Percentiles rank a stretch among this genome's conserved stretches.
These are phyloP conservation scores for Alloteropsis angusta DNA, from an alignment of 202 grass and related monocot genomes.

Conservation along the genomic window DNA sequence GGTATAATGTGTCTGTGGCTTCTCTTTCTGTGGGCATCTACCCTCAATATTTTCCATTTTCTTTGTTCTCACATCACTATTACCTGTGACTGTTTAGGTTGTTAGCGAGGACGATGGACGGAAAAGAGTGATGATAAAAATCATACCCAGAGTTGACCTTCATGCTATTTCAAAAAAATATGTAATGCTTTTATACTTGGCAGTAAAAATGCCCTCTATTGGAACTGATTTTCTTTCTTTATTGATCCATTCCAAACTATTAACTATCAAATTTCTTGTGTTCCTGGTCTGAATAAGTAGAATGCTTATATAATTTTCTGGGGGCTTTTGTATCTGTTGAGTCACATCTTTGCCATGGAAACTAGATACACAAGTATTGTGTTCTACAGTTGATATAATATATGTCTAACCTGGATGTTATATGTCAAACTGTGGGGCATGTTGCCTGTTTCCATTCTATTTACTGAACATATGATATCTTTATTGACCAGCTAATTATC, in stretches of 20 bases:
- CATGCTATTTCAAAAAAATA: conserved; percentile 88
- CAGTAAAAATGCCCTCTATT: not conserved
- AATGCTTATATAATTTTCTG: not conserved
- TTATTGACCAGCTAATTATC: not conserved
- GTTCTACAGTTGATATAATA: not conserved
- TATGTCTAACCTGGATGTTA: not conserved
- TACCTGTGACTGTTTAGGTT: conserved; percentile 47
- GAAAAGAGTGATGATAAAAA: conserved; percentile 76
- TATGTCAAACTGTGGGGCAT: not conserved
- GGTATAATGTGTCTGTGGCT: not conserved
- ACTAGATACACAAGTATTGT: not conserved
- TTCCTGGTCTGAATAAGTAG: not conserved
- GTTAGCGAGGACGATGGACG: conserved; percentile 49
- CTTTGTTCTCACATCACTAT: conserved; percentile 18
- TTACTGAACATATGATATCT: not conserved
- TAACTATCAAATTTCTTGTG: not conserved
- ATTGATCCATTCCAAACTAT: not conserved
- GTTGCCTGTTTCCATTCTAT: not conserved
- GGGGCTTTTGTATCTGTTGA: not conserved
- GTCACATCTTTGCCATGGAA: conserved; percentile 10
- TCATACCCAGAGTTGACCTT: conserved; percentile 88
- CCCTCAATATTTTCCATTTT: conserved; percentile 8
- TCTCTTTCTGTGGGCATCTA: not conserved
- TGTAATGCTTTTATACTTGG: conserved; percentile 35
- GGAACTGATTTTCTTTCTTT: not conserved